These are phyloP conservation scores for Rhynchospora tenuis DNA, from an alignment of 176 grass and related monocot species.

Conservation along the genomic window DNA sequence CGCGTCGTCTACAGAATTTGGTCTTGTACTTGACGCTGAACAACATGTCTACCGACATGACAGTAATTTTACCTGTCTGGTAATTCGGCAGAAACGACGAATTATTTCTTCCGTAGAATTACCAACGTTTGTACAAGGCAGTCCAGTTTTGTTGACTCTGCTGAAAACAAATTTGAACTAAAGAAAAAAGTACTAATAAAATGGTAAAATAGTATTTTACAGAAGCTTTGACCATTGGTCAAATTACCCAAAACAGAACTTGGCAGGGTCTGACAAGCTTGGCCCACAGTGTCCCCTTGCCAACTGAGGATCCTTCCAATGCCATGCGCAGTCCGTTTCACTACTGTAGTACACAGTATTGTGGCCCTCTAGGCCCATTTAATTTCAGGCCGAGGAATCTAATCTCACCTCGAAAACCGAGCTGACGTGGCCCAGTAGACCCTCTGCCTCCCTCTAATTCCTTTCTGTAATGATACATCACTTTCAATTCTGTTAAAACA, in stretches of 20 bases:
- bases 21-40: no score
- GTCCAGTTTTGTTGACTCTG: not conserved
- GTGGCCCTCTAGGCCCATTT: slow-evolving; percentile 11
- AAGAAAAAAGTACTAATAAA: not conserved
- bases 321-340: slow-evolving; percentile 6
- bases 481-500: slow-evolving; percentile 25
- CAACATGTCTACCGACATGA: no score
- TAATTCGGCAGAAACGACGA: not conserved
- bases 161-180: not conserved
- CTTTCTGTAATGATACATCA: not conserved
- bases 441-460: not conserved
- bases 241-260: not conserved
- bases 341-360: not conserved
- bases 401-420: not conserved
- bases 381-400: slow-evolving; percentile 4
- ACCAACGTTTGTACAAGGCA: not conserved
- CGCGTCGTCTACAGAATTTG: no score
- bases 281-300: slow-evolving; percentile 11
- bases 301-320: slow-evolving; percentile 4
- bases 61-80: no score
- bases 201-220: not conserved
- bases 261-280: not conserved
- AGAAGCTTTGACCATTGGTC: not conserved
- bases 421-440: not conserved
- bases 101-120: not conserved